A percentile compares a stretch with the other conserved stretches of the same genome.
phyloP scores from a whole-genome alignment of 1,284 basidiomycete species.

The Rhodotorula sp. region DNA sequence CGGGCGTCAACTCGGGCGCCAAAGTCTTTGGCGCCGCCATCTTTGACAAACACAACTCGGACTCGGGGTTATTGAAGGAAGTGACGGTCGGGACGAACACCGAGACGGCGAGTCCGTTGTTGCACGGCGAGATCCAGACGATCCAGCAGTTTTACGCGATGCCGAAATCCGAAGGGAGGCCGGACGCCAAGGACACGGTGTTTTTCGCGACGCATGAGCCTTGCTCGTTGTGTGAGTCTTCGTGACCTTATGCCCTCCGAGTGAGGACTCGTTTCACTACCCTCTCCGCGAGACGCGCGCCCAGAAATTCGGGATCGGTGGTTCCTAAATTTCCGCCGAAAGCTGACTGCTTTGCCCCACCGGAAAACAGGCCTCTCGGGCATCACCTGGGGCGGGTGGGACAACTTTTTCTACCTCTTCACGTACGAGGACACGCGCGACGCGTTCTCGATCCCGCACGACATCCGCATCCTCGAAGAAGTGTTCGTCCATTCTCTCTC shows the following conservation, averaged over 20 bases:
- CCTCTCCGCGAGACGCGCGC: neutral
- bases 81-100: constrained; percentile 27
- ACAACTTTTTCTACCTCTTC: constrained; percentile 33
- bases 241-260: neutral
- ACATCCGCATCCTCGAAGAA: constrained; percentile 37
- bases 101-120: constrained; percentile 23
- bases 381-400: constrained; percentile 34
- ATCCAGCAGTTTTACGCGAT: constrained; percentile 35
- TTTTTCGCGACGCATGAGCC: constrained; percentile 41
- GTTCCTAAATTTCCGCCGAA: neutral
- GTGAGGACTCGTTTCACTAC: neutral
- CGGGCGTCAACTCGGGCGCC: constrained; percentile 8
- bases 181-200: constrained; percentile 25
- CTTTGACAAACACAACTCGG: neutral
- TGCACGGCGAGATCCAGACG: constrained; percentile 32
- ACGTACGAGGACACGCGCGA: constrained; percentile 40
- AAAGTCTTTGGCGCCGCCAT: constrained; percentile 35
- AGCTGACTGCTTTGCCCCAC: too few species aligned
- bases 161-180: constrained; percentile 2
- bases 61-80: neutral
- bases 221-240: constrained; percentile 22
- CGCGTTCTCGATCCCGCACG: constrained; percentile 36
- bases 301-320: too few species aligned
- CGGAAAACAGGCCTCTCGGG: constrained; percentile 17
- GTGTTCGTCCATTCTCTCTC: constrained; percentile 4